Evolutionary conservation across 495 filamentous ascomycete genomes (phyloP), one percentile per base, ranked within the genome.

Genomic region (Penicillium egyptiacum): DNA sequence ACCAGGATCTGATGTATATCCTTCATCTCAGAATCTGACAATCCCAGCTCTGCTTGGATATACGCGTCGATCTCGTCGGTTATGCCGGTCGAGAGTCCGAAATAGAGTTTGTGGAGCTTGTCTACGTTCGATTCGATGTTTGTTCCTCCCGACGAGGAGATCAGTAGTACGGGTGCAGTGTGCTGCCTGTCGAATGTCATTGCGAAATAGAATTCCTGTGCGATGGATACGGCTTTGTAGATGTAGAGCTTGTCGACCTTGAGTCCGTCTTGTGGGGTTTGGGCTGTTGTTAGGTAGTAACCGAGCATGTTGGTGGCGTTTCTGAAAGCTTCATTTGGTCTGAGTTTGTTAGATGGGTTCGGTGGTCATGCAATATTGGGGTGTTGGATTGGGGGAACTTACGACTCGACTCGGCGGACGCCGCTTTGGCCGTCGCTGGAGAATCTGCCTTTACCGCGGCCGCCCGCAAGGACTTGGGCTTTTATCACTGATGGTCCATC

Each of bases 271-370:
- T 61, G 50, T 5, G 69, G 62, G 0, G 70, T 74, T 59, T 74
- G 70, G 1, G 64, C 65, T 9, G 70, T 72, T n/a, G 49, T 67
- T 2, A 74, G 65, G 49, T 61, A 43, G 23, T 70, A 52, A 2
- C 66, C 68, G n/a, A 74, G 62, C 70, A 74, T 74, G 2, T 69
- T 57, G 5, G 63, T 59, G n/a, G 70, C 69, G 26, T 59, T 67
- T 35, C 70, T 52, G 44, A 61, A 70, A 0, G 69, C 70, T 42
- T 73, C 69, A 23, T 25, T 57, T 4, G 67, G 64, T 19, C 70
- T 70, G 20, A 2, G 0, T 9, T 14, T 22, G 10, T 55, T 31
- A 57, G 40, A 43, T 23, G 19, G 25, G 39, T 4, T 12, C 11
- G 11, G 30, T 33, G 30, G 5, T 33, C 0, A 20, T 9, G 22